Percentiles rank a stretch among this genome's conserved stretches.
Conservation (phyloP, 208 protist species). For the Leptomonas pyrrhocoris region DNA sequence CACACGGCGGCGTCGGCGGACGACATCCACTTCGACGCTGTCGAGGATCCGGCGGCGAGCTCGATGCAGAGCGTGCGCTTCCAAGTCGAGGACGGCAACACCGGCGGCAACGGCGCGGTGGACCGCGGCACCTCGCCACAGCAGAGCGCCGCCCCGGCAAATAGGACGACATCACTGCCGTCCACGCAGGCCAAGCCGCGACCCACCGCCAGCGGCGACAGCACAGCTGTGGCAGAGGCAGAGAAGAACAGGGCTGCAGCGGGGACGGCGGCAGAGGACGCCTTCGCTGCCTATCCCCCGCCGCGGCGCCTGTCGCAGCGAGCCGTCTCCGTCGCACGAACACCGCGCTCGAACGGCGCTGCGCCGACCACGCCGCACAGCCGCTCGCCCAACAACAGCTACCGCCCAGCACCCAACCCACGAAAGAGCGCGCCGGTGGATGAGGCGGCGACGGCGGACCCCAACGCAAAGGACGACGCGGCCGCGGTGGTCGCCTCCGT, state of each 20-base stretch:
- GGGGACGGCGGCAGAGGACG: background rate
- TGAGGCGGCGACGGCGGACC: conserved; percentile 13
- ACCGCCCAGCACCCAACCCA: conserved; percentile 1
- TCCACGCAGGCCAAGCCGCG: too few species aligned
- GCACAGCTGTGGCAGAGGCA: background rate
- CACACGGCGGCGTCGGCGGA: conserved; percentile 17
- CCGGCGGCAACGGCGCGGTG: background rate
- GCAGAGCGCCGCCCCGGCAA: too few species aligned
- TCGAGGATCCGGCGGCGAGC: conserved; percentile 5
- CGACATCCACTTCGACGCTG: conserved; percentile 29
- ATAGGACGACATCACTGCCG: too few species aligned
- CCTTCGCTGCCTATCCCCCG: background rate
- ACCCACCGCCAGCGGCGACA: too few species aligned
- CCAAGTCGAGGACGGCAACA: conserved; percentile 16
- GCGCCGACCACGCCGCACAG: conserved; percentile 24
- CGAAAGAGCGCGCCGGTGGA: conserved; percentile 9
- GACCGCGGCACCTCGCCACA: conserved; percentile 3
- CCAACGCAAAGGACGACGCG: conserved; percentile 4
- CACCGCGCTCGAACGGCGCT: conserved; percentile 6
- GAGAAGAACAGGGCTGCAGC: background rate
- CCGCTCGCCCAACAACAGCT: conserved; percentile 28
- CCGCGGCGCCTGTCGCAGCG: conserved; percentile 25
- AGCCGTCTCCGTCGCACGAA: conserved; percentile 19
- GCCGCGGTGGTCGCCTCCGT: conserved; percentile 18
- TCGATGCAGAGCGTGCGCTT: conserved; percentile 29